Base-by-base conservation (phyloP, 2,329 filamentous ascomycete species). In the Diplodia sapinea region DNA sequence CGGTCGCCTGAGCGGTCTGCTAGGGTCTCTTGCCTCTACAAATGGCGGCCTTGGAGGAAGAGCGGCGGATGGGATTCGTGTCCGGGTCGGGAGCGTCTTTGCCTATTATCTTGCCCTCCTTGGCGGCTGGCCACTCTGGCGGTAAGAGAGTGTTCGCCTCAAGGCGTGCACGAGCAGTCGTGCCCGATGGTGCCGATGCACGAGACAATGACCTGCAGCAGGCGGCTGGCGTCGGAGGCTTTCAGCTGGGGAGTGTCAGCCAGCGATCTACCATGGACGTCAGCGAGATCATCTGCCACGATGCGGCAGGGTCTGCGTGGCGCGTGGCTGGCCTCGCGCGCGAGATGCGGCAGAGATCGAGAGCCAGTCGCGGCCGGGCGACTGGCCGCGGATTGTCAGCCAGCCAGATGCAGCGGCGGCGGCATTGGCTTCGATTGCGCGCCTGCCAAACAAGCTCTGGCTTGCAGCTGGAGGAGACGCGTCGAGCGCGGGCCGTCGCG, bases 221-320 rank as follows among this genome's bases (percentile, higher is more conserved):
- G 57, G 51, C 23, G 26, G 17, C 51, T 26, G 51, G 26, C 51
- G 3, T 49, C 40, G 40, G 56, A 61, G 56, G 56, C 56, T 31
- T 51, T 26, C 59, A 51, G 59, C 43, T 51, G 59, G 23, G 26
- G 47, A 20, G n/a, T 26, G 59, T 51, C 59, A 63, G 59, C 59
- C 43, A 11, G 59, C 15, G 31, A 51, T 63, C 59, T 63, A 17
- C 59, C 31, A 38, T 38, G 31, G 59, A 33, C 43, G 47, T 40
- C 59, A 51, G 59, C 59, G 31, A 49, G 59, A 63, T 63, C 59
- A 63, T 63, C 59, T 63, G 59, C 59, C 59, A 51, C 59, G 56
- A 61, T 61, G 56, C 56, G 40, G 31, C 31, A 62, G 57, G 57
- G 57, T 36, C 57, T 51, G 17, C 23, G 29, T 9, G 29, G 17